A percentile compares a stretch with the other conserved stretches of the same genome.
These are phyloP conservation scores for Blastobotrys serpentis DNA, from an alignment of 1,139 yeast genomes.

Conservation along the genomic window DNA sequence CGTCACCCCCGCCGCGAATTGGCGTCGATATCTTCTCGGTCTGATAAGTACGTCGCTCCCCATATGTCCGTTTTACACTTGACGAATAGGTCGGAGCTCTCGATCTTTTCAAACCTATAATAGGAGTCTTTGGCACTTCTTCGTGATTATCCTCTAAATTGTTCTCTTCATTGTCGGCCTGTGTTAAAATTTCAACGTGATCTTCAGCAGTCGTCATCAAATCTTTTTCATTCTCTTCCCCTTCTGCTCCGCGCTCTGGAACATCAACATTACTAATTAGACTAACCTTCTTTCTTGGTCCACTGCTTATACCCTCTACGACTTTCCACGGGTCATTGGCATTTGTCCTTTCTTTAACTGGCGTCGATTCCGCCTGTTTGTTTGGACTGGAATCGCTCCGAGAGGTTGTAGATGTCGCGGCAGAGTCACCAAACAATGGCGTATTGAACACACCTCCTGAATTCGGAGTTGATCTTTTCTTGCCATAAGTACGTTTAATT, in stretches of 20 bases:
- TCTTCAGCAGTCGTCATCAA: background rate
- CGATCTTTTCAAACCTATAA: background rate
- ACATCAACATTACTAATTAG: background rate
- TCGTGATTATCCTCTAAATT: background rate
- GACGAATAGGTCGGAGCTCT: slow-evolving; percentile 5
- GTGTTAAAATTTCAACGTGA: too few species aligned
- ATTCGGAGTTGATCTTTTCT: slow-evolving; percentile 3
- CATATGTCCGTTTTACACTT: slow-evolving; percentile 3
- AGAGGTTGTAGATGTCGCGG: background rate
- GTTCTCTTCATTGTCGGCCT: background rate
- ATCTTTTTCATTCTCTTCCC: background rate
- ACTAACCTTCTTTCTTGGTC: background rate
- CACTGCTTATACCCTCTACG: background rate
- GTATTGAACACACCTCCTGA: background rate
- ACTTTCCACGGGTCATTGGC: slow-evolving; percentile 2
- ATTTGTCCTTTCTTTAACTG: background rate
- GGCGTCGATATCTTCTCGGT: background rate
- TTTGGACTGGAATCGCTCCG: background rate
- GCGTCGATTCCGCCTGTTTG: background rate
- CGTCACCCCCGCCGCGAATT: slow-evolving; percentile 1
- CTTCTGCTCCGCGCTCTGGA: background rate
- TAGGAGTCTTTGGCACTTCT: background rate
- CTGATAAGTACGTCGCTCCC: slow-evolving; percentile 6
- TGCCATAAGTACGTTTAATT: slow-evolving; percentile 15
- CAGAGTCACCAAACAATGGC: background rate